Evolutionary conservation across 345 rosid genomes (phyloP), one percentile per base, ranked within the genome.

Genomic region (Citrus inodora): DNA sequence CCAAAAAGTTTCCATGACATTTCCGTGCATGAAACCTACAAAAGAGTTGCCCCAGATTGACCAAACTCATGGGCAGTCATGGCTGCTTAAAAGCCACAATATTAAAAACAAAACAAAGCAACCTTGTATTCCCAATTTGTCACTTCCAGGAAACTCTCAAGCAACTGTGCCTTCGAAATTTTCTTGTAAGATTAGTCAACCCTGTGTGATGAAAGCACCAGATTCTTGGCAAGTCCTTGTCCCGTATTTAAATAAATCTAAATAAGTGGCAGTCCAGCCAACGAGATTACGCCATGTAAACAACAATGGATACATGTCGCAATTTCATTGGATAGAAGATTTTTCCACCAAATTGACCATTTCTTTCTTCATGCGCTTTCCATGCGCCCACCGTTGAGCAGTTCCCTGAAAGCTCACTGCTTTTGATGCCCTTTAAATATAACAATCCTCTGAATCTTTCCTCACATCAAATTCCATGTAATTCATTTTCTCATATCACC

Each of bases 351-450:
- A 46, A 40, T 16, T 21, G 48, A 40, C 68, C 38, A 35, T 73
- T 73, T 68, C 76, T 53, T 60, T 79, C 16, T 32, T 9, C 51
- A 37, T 42, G 38, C 28, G 53, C 70, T 60, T 86, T 79, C 64
- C 55, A 16, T 32, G 38, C 74, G 51, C 74, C 81, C 77, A 3
- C 73, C 74, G 71, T 78, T 37, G 32, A 33, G 13, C 76, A 78
- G 24, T 80, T 71, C 85, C 86, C 71, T 38, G 53, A 82, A 80
- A 51, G 27, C 46, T 56, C 79, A 74, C 78, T 37, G 28, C 48
- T 46, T 40, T 63, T 59, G 9, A 33, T 75, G 78, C 81, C 84
- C 75, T 83, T 74, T 80, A 80, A 67, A 85, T 33, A 53, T 22
- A 69, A 13, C 73, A 48, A 17, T 51, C 78, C 13, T 42, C 58